phyloP scores from a whole-genome alignment of 106 monocot genomes.

The Alisma plantagoaquatica region DNA sequence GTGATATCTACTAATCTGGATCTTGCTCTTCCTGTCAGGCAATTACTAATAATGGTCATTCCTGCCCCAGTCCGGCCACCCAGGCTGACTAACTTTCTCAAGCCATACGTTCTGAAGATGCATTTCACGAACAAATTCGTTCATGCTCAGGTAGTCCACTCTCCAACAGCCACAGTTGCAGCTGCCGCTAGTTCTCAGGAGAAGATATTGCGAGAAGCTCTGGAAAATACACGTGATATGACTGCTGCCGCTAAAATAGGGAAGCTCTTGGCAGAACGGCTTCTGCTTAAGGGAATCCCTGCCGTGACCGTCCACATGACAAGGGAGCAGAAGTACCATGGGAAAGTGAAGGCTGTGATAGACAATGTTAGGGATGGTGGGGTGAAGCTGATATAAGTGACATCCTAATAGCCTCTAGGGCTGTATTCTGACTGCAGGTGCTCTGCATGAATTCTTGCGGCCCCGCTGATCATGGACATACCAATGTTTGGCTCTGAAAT shows the following conservation, averaged over 20 bases:
- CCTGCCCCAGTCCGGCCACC: constrained; percentile 44
- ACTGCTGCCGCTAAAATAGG: constrained; percentile 72
- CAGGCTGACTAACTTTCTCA: constrained; percentile 39
- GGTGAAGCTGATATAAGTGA: no score
- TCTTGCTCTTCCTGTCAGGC: no score
- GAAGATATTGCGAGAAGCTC: constrained; percentile 40
- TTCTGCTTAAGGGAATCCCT: constrained; percentile 52
- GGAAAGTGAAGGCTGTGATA: no score
- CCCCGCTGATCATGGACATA: no score
- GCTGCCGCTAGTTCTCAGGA: constrained; percentile 72
- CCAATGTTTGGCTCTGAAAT: no score
- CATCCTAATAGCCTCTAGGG: no score
- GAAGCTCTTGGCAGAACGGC: constrained; percentile 56
- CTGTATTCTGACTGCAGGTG: no score
- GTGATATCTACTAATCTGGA: no score
- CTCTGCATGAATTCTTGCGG: no score
- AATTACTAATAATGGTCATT: constrained; percentile 54
- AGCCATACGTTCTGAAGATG: constrained; percentile 67
- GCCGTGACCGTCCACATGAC: constrained; percentile 50
- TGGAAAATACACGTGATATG: constrained; percentile 58
- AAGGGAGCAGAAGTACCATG: constrained; percentile 80
- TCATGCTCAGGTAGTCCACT: constrained; percentile 61
- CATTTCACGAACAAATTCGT: constrained; percentile 72
- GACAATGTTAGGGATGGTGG: no score
- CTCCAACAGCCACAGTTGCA: constrained; percentile 64